Percentiles rank a stretch among this genome's conserved stretches.
Evolutionary conservation across 176 grass and related monocot species (phyloP).

Genomic region (Musa itinerans): DNA sequence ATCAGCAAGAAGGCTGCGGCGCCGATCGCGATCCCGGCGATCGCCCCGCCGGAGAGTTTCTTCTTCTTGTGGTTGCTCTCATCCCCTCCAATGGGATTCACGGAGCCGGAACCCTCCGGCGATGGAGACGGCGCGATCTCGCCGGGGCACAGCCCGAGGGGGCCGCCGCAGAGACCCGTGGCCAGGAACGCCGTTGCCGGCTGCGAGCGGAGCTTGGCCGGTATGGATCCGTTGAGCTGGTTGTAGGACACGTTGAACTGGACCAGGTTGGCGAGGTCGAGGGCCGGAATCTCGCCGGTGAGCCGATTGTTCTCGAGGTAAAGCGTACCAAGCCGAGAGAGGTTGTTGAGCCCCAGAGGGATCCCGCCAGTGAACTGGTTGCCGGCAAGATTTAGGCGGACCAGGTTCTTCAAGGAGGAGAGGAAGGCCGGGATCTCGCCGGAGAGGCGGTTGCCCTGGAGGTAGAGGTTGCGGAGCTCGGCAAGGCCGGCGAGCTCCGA

Average conservation of each 20-base stretch:
- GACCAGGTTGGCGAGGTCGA: conserved; percentile 46
- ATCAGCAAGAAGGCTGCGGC: conserved; percentile 48
- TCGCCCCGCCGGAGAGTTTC: conserved; percentile 90
- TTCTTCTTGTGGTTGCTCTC: conserved; percentile 23
- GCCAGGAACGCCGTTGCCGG: conserved; percentile 58
- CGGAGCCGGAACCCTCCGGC: conserved; percentile 15
- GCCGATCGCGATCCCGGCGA: conserved; percentile 88
- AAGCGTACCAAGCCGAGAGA: conserved; percentile 64
- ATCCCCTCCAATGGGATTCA: neutral
- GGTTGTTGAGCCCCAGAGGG: conserved; percentile 64
- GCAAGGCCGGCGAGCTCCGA: conserved; percentile 44
- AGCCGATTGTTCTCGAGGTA: conserved; percentile 58
- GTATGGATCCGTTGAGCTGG: conserved; percentile 84
- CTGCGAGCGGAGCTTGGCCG: conserved; percentile 59
- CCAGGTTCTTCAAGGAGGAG: conserved; percentile 60
- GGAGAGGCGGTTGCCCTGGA: conserved; percentile 66
- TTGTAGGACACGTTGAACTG: conserved; percentile 99
- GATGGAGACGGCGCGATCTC: conserved; percentile 45
- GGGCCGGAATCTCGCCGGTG: conserved; percentile 71
- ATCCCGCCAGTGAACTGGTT: conserved; percentile 77
- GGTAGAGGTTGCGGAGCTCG: conserved; percentile 82
- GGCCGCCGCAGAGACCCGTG: conserved; percentile 67
- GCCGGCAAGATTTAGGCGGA: conserved; percentile 57
- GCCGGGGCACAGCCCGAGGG: conserved; percentile 63
- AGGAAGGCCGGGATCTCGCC: conserved; percentile 59